Percentiles rank a stretch among this genome's conserved stretches.
Conservation (phyloP, 1,284 basidiomycete species). For the Agroathelia rolfsii region DNA sequence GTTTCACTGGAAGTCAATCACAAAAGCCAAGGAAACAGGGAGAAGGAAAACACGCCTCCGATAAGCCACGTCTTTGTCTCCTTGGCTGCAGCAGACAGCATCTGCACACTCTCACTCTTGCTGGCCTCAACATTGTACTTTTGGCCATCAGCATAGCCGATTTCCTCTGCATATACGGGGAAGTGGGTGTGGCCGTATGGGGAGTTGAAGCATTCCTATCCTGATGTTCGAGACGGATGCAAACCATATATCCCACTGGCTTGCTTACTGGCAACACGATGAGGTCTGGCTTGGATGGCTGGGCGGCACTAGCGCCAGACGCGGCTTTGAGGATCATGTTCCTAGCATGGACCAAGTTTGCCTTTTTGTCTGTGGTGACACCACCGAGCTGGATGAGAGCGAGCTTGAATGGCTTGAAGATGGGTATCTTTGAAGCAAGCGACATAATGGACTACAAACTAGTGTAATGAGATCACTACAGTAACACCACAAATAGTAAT, state of each 20-base stretch:
- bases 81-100: slow-evolving; percentile 78
- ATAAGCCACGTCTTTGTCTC: slow-evolving; percentile 82
- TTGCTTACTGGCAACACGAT: slow-evolving; percentile 77
- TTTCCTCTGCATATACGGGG: slow-evolving; percentile 75
- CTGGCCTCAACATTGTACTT: slow-evolving; percentile 49
- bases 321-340: slow-evolving; percentile 73
- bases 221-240: slow-evolving; percentile 2
- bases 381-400: slow-evolving; percentile 81
- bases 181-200: slow-evolving; percentile 88
- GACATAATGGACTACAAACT: no score
- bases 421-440: slow-evolving; percentile 19
- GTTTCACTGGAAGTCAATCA: not conserved
- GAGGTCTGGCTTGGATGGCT: slow-evolving; percentile 56
- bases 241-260: not conserved
- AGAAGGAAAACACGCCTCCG: slow-evolving; percentile 54
- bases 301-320: slow-evolving; percentile 24
- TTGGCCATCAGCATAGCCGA: slow-evolving; percentile 49
- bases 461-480: no score
- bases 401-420: slow-evolving; percentile 68
- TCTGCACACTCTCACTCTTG: slow-evolving; percentile 70
- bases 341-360: slow-evolving; percentile 72
- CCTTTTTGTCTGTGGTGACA: slow-evolving; percentile 56
- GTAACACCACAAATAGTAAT: no score
- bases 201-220: slow-evolving; percentile 94
- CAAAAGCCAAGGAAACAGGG: not conserved